These are phyloP conservation scores for Jatropha curcas DNA, from an alignment of 345 rosid species.

Conservation along the genomic window DNA sequence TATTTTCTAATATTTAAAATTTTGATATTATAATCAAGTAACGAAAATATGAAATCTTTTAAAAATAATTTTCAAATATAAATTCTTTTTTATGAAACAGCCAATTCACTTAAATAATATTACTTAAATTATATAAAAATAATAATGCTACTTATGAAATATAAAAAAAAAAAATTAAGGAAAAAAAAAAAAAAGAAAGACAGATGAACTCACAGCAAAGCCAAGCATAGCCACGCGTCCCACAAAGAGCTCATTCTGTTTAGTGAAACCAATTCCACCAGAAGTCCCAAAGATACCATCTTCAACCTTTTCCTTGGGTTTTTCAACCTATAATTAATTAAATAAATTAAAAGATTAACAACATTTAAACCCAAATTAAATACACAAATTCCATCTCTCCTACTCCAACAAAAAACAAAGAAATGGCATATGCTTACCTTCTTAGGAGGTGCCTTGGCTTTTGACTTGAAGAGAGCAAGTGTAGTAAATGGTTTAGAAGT, in stretches of 20 bases:
- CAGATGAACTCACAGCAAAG: constrained; percentile 69
- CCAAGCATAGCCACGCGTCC: constrained; percentile 99
- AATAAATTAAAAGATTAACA: no score
- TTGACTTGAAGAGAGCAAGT: constrained; percentile 78
- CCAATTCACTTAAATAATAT: no score
- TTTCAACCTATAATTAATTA: constrained; percentile 13
- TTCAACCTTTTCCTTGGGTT: constrained; percentile 62
- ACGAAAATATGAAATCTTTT: no score
- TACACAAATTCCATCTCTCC: background rate
- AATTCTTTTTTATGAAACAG: no score
- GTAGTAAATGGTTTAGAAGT: constrained; percentile 36
- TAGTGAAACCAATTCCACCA: constrained; percentile 96
- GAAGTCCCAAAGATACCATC: constrained; percentile 95
- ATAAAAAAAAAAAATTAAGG: background rate
- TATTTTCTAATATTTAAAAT: no score
- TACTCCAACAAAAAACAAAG: background rate
- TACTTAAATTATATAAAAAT: no score
- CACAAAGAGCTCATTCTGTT: constrained; percentile 90
- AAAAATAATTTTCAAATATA: no score
- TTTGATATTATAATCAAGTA: no score
- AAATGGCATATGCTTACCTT: constrained; percentile 37
- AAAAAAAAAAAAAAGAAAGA: background rate
- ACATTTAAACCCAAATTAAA: background rate
- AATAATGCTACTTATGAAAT: background rate
- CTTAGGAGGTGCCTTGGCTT: constrained; percentile 76